phyloP scores from a whole-genome alignment of 2,329 filamentous ascomycete species.

The Exophiala lecanii-corni region DNA sequence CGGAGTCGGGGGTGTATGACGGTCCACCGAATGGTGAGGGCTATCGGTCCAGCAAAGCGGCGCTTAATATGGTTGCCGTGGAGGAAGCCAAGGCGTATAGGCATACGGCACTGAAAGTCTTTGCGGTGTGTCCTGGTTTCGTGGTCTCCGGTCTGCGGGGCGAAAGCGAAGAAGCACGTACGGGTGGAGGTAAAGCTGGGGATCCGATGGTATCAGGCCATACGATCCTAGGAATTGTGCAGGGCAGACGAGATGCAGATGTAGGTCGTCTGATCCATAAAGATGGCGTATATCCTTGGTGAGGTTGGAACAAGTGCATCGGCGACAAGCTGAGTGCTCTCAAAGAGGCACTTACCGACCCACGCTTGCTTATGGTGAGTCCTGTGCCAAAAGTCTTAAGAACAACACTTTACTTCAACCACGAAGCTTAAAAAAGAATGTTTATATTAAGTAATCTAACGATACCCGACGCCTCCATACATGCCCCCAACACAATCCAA shows the following conservation, averaged over 20 bases:
- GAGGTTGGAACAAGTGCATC: no score
- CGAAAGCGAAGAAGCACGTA: conserved; percentile 30
- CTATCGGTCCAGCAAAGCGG: conserved; percentile 29
- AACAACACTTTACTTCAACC: no score
- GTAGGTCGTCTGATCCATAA: conserved; percentile 29
- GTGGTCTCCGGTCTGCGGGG: conserved; percentile 43
- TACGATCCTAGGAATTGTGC: conserved; percentile 39
- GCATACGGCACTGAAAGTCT: conserved; percentile 47
- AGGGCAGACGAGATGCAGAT: conserved; percentile 40
- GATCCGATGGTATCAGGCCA: conserved; percentile 36
- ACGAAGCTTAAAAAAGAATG: no score
- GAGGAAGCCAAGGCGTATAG: conserved; percentile 42
- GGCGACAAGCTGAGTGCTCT: no score
- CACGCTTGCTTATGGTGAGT: no score
- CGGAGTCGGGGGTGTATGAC: conserved; percentile 26
- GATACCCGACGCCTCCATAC: no score
- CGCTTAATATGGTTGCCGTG: conserved; percentile 48
- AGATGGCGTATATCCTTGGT: conserved; percentile 12
- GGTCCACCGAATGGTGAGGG: conserved; percentile 46
- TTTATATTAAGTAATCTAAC: no score
- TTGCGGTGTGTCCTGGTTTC: conserved; percentile 43
- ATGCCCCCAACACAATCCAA: no score
- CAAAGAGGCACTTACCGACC: no score
- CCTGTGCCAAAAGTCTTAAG: no score
- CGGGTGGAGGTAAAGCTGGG: conserved; percentile 17